Conservation (phyloP, 2,329 filamentous ascomycete species). For the Phialocephala subalpina region DNA sequence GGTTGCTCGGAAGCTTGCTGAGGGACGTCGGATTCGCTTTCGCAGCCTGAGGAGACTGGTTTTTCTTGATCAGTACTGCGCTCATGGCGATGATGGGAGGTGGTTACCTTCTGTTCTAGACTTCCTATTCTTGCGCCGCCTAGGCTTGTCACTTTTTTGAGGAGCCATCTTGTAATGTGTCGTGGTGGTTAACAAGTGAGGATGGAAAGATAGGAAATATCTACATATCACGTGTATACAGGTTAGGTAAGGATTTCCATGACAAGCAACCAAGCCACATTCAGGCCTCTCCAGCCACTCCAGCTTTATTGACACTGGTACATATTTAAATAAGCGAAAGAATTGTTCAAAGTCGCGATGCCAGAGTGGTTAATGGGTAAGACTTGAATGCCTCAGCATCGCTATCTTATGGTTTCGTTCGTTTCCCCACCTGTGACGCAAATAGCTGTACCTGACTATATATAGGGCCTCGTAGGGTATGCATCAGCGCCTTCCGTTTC, state of each 20-base stretch:
- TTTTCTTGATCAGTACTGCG: slow-evolving; percentile 4
- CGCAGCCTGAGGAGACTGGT: slow-evolving; percentile 24
- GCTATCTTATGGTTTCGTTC: slow-evolving; percentile 10
- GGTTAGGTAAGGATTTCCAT: background rate
- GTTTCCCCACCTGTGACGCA: no score
- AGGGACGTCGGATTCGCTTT: slow-evolving; percentile 19
- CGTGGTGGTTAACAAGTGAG: background rate
- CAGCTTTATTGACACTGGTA: background rate
- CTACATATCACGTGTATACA: slow-evolving; percentile 2
- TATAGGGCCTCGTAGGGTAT: background rate
- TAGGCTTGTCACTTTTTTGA: slow-evolving; percentile 30
- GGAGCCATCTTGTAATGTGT: slow-evolving; percentile 25
- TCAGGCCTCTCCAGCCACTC: background rate
- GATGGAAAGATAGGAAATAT: background rate
- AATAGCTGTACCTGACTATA: no score
- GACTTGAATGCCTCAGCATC: slow-evolving; percentile 9
- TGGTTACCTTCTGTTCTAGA: slow-evolving; percentile 40
- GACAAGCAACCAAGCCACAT: background rate
- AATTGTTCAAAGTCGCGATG: slow-evolving; percentile 6
- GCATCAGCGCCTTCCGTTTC: no score
- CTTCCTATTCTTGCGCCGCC: slow-evolving; percentile 41
- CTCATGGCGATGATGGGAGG: background rate
- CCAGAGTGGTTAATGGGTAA: slow-evolving; percentile 18
- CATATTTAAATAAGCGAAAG: background rate
- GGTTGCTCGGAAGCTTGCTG: background rate